Evolutionary conservation across 768 basidiomycete species (phyloP).

Genomic region (Mycena vulgaris): DNA sequence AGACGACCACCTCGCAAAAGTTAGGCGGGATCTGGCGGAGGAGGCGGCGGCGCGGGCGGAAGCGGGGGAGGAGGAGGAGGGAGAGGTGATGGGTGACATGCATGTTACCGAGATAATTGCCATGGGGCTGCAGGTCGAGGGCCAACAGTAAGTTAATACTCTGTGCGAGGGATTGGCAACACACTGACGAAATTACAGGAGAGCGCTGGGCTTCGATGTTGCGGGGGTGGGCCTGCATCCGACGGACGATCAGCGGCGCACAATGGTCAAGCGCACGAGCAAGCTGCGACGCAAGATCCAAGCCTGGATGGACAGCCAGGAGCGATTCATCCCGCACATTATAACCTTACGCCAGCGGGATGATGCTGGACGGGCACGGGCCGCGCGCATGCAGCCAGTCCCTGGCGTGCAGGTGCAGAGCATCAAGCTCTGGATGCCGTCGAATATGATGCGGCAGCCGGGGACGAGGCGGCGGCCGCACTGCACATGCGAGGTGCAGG

Average conservation of each 20-base stretch:
- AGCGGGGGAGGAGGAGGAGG: background rate
- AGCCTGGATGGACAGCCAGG: too few relatives aligned
- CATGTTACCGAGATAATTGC: background rate
- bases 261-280: too few relatives aligned
- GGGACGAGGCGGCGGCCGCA: conserved; percentile 42
- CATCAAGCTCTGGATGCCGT: background rate
- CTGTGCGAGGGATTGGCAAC: background rate
- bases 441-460: conserved; percentile 7
- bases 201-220: background rate
- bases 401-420: background rate
- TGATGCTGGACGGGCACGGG: background rate
- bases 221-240: background rate
- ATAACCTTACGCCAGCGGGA: background rate
- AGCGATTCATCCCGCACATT: background rate
- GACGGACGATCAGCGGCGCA: too few relatives aligned
- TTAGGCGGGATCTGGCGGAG: background rate
- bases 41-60: background rate
- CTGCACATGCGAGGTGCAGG: conserved; percentile 35
- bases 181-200: background rate
- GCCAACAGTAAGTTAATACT: background rate
- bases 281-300: too few relatives aligned
- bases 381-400: background rate
- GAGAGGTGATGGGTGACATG: conserved; percentile 9
- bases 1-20: background rate
- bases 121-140: background rate